Evolutionary conservation across 2,329 filamentous ascomycete genomes (phyloP), one percentile per base, ranked within the genome.

Genomic region (Pseudocercospora eumusae): DNA sequence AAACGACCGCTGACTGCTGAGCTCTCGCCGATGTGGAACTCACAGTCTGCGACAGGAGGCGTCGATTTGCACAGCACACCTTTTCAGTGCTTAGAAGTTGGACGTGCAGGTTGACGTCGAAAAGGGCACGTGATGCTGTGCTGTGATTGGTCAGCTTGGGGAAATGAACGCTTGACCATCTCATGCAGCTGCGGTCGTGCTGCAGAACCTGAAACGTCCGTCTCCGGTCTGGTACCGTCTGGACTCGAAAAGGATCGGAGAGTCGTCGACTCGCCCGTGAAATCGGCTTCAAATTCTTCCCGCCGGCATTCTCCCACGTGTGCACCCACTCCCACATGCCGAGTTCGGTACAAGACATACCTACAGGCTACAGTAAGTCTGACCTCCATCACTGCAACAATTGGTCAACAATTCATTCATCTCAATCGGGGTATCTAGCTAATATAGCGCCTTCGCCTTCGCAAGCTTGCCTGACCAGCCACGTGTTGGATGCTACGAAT

Each of bases 21-120:
- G n/a, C n/a, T 21, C 20, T 18, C n/a, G 11, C 42, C 42, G 42
- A 45, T 45, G 42, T 45, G n/a, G 42, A 45, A 10, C 42, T 20
- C 42, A 44, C 40, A 49, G 44, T n/a, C 44, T 49, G 44, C 44
- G 44, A 49, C 44, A 28, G 25, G 44, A 23, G 21, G 44, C n/a
- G 44, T 49, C 44, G 21, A 21, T 49, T 23, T 10, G 44, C 44
- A 23, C 18, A 23, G 21, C n/a, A 23, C 20, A 49, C 11, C 20
- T 20, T 20, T 49, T 49, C 20, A 21, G 20, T 25, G 44, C 44
- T 49, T n/a, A n/a, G n/a, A n/a, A 21, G 21, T 49, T 49, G 45
- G 45, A 49, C 20, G 47, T 27, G 21, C 21, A 27, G 21, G 1
- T n/a, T 50, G 47, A 50, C 2, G 47, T 50, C 47, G 47, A 27